Evolutionary conservation across 352 stramenopile species (phyloP).

Genomic region (Pythium brachiatum): DNA sequence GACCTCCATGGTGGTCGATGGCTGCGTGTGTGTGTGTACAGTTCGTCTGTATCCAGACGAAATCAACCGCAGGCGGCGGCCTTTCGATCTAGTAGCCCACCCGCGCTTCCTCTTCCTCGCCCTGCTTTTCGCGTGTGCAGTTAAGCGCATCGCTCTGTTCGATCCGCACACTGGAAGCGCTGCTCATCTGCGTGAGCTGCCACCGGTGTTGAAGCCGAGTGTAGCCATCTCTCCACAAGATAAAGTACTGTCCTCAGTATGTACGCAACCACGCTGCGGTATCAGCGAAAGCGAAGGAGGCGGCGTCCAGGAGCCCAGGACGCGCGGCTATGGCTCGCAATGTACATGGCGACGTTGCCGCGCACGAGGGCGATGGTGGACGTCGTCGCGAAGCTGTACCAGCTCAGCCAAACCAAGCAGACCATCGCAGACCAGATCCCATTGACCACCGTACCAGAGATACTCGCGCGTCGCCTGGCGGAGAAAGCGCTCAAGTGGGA

Average conservation of each 20-base stretch:
- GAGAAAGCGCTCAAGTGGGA: constrained; percentile 7
- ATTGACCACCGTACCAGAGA: constrained; percentile 11
- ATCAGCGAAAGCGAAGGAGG: not conserved
- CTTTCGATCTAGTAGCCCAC: not conserved
- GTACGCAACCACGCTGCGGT: not conserved
- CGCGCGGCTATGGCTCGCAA: not conserved
- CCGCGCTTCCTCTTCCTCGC: not conserved
- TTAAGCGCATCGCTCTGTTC: not conserved
- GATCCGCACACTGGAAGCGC: not conserved
- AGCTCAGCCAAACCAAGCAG: not conserved
- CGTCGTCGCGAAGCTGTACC: constrained; percentile 25
- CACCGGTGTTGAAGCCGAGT: not conserved
- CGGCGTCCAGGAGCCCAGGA: not conserved
- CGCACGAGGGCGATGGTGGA: constrained; percentile 13
- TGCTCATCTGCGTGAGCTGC: constrained; percentile 3
- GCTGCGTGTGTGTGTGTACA: too few relatives aligned
- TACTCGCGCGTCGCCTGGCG: constrained; percentile 10
- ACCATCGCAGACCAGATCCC: constrained; percentile 6
- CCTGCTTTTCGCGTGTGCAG: not conserved
- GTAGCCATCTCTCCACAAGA: constrained; percentile 1
- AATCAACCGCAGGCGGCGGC: too few relatives aligned
- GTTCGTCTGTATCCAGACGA: not conserved
- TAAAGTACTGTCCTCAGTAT: not conserved
- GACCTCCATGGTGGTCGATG: not conserved
- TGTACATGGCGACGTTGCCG: not conserved